Conservation (phyloP, 2,329 filamentous ascomycete genomes). For the Fusarium graminum region DNA sequence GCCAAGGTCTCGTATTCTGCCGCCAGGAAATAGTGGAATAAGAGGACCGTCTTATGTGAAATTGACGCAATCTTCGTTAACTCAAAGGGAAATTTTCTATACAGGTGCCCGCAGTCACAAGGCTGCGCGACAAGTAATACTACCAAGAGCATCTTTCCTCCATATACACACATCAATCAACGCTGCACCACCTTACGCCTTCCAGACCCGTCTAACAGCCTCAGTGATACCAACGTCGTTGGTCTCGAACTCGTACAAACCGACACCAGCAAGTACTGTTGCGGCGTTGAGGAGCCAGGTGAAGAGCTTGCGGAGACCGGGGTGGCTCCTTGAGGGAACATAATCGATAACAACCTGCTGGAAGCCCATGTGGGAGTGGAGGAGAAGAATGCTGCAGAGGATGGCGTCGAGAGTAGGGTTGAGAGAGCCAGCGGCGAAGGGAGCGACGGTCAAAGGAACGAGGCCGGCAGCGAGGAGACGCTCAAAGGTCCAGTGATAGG, state of each 20-base stretch:
- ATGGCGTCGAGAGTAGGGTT: slow-evolving; percentile 91
- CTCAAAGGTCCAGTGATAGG: slow-evolving; percentile 99
- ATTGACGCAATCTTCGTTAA: slow-evolving; percentile 39
- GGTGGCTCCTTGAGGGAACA: slow-evolving; percentile 78
- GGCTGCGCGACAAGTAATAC: slow-evolving; percentile 42
- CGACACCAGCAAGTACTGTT: slow-evolving; percentile 85
- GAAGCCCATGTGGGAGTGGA: slow-evolving; percentile 97
- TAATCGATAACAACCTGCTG: slow-evolving; percentile 93
- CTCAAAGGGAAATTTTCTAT: slow-evolving; percentile 47
- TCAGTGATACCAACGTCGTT: slow-evolving; percentile 97
- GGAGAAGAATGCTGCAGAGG: slow-evolving; percentile 83
- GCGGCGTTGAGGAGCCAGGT: slow-evolving; percentile 83
- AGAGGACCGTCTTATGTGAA: slow-evolving; percentile 19
- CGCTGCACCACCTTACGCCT: slow-evolving; percentile 66
- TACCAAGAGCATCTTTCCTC: slow-evolving; percentile 29
- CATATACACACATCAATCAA: slow-evolving; percentile 21
- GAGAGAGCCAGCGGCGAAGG: slow-evolving; percentile 91
- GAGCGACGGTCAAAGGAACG: slow-evolving; percentile 87
- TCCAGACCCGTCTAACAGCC: slow-evolving; percentile 90
- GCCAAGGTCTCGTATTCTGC: background rate
- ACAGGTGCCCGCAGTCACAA: slow-evolving; percentile 47
- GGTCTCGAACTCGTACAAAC: slow-evolving; percentile 98
- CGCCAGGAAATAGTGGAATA: background rate
- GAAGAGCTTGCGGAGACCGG: slow-evolving; percentile 73
- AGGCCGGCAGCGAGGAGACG: slow-evolving; percentile 84